phyloP scores from a whole-genome alignment of 2,329 filamentous ascomycete species.

The Neurospora sp. region DNA sequence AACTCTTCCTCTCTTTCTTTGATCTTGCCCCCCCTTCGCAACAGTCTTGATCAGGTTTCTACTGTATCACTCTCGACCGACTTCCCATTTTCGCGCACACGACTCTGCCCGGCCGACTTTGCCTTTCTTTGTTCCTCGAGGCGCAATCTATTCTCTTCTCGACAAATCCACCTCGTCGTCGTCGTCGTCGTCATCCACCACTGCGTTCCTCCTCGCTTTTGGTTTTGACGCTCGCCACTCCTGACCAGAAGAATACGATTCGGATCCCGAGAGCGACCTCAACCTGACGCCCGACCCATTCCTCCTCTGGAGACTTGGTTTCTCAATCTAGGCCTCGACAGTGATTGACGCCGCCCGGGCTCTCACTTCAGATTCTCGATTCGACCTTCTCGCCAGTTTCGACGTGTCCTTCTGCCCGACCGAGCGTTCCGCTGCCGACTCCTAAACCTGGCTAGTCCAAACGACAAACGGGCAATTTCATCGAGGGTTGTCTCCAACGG shows the following conservation, averaged over 20 bases:
- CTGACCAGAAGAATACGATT: background rate
- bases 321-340: background rate
- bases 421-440: slow-evolving; percentile 3
- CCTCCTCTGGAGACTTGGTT: background rate
- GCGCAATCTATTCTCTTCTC: slow-evolving; percentile 19
- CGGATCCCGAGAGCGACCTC: background rate
- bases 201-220: background rate
- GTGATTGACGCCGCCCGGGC: slow-evolving; percentile 1
- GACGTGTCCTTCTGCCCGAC: slow-evolving; percentile 6
- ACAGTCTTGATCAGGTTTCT: background rate
- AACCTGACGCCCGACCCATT: background rate
- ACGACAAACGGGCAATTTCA: slow-evolving; percentile 4
- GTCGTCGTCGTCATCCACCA: background rate
- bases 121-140: slow-evolving; percentile 21
- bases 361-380: background rate
- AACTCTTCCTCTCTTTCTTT: slow-evolving; percentile 20
- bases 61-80: slow-evolving; percentile 4
- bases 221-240: background rate
- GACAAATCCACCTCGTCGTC: background rate
- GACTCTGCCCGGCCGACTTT: slow-evolving; percentile 16
- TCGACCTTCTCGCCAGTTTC: slow-evolving; percentile 3
- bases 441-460: slow-evolving; percentile 2
- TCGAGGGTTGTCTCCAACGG: slow-evolving; percentile 10
- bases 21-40: slow-evolving; percentile 2
- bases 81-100: slow-evolving; percentile 10